A percentile compares a stretch with the other conserved stretches of the same genome.
Evolutionary conservation across 345 rosid genomes (phyloP).

Genomic region (Populus deltoides): DNA sequence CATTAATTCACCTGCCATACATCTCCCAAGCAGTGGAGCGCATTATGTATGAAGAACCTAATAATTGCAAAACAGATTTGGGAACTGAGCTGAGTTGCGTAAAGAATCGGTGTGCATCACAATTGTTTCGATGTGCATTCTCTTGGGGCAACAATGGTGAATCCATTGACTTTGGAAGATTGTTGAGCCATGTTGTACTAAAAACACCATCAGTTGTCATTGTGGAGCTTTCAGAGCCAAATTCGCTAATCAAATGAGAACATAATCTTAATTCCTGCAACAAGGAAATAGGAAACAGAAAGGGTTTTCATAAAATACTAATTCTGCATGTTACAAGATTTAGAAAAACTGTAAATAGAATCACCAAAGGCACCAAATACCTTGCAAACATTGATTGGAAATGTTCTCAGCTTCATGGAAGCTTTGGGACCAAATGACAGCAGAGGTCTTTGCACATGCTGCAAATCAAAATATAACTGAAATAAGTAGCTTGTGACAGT

Average conservation of each 20-base stretch:
- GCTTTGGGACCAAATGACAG: slow-evolving; percentile 94
- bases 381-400: slow-evolving; percentile 90
- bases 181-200: slow-evolving; percentile 80
- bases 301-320: background rate
- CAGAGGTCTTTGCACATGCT: slow-evolving; percentile 94
- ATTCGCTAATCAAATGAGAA: slow-evolving; percentile 70
- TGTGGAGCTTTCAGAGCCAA: slow-evolving; percentile 59
- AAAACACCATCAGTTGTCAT: slow-evolving; percentile 69
- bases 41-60: slow-evolving; percentile 86
- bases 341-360: slow-evolving; percentile 2
- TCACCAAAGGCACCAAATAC: slow-evolving; percentile 36
- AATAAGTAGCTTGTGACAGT: slow-evolving; percentile 6
- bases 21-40: slow-evolving; percentile 96
- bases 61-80: slow-evolving; percentile 72
- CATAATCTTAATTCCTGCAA: slow-evolving; percentile 76
- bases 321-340: background rate
- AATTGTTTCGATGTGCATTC: slow-evolving; percentile 47
- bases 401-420: slow-evolving; percentile 70
- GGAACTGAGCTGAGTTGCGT: slow-evolving; percentile 76
- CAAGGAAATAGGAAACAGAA: slow-evolving; percentile 17
- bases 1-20: slow-evolving; percentile 78
- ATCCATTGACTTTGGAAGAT: slow-evolving; percentile 58
- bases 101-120: slow-evolving; percentile 51
- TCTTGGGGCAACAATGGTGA: slow-evolving; percentile 52
- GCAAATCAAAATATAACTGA: slow-evolving; percentile 35